Percentiles rank a stretch among this genome's conserved stretches.
Conservation (phyloP, 139 green algal genomes). For the Yamagishiella unicocca region DNA sequence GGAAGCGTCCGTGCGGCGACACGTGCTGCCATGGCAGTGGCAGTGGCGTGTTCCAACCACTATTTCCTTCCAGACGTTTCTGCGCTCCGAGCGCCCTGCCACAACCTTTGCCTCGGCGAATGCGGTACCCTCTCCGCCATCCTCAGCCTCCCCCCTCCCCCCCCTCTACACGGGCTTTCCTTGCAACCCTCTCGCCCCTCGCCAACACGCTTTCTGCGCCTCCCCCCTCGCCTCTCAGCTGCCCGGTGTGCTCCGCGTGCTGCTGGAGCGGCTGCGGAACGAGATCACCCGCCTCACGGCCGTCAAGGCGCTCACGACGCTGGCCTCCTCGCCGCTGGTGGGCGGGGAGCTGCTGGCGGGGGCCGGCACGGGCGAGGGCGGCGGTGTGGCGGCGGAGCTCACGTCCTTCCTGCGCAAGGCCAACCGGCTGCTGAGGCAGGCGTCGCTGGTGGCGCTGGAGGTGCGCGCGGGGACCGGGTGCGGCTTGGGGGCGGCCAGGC, state of each 20-base stretch:
- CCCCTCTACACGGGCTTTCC: too few species aligned
- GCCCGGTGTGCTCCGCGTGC: conserved; percentile 65
- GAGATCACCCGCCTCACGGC: conserved; percentile 92
- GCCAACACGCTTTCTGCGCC: neutral
- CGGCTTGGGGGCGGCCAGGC: too few species aligned
- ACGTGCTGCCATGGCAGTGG: too few species aligned
- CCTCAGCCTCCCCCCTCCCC: too few species aligned
- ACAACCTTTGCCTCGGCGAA: too few species aligned
- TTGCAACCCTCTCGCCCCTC: too few species aligned
- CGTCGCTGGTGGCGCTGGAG: conserved; percentile 79
- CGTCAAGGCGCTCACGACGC: conserved; percentile 82
- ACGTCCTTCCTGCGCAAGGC: conserved; percentile 94
- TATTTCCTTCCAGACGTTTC: too few species aligned
- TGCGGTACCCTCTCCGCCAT: too few species aligned
- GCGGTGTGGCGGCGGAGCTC: conserved; percentile 75
- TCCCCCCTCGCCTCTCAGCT: neutral
- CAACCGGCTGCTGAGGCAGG: conserved; percentile 87
- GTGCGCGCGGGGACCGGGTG: conserved; percentile 2
- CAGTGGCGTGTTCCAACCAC: too few species aligned
- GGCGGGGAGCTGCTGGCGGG: conserved; percentile 61
- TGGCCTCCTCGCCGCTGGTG: conserved; percentile 80
- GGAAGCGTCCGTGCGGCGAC: too few species aligned
- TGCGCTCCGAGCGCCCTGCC: too few species aligned
- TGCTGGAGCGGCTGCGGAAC: conserved; percentile 93
- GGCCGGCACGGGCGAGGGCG: conserved; percentile 2